These are phyloP conservation scores for Tephrocybe sp. DNA, from an alignment of 768 basidiomycete genomes.

Conservation along the genomic window DNA sequence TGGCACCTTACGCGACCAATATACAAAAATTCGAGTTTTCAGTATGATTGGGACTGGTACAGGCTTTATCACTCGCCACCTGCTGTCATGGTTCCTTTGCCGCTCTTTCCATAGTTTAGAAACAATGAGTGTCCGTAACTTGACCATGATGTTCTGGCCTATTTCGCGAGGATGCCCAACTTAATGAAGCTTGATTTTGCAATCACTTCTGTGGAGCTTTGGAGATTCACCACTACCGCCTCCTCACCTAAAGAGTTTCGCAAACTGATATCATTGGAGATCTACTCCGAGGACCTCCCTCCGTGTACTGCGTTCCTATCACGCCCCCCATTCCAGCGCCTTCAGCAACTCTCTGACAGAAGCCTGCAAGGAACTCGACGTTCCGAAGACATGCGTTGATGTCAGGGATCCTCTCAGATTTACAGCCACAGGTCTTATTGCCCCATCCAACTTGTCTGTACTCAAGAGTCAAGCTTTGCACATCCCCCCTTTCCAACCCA, in stretches of 20 bases:
- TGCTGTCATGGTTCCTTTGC: neutral
- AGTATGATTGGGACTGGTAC: neutral
- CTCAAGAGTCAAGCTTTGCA: neutral
- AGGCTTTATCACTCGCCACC: no score
- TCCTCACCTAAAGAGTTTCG: neutral
- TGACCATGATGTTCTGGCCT: neutral
- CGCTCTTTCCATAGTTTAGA: neutral
- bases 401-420: neutral
- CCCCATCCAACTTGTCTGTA: neutral
- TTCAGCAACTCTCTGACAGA: neutral
- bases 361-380: neutral
- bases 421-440: neutral
- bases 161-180: slow-evolving; percentile 5
- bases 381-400: neutral
- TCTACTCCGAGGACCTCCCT: neutral
- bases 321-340: neutral
- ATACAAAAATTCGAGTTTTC: neutral
- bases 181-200: slow-evolving; percentile 1
- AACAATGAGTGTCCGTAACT: neutral
- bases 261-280: neutral
- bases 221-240: neutral
- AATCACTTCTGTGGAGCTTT: neutral
- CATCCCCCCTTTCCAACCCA: neutral
- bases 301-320: neutral
- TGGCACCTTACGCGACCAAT: neutral